These are phyloP conservation scores for Penicillium corylophilum DNA, from an alignment of 2,329 filamentous ascomycete species.

Conservation along the genomic window DNA sequence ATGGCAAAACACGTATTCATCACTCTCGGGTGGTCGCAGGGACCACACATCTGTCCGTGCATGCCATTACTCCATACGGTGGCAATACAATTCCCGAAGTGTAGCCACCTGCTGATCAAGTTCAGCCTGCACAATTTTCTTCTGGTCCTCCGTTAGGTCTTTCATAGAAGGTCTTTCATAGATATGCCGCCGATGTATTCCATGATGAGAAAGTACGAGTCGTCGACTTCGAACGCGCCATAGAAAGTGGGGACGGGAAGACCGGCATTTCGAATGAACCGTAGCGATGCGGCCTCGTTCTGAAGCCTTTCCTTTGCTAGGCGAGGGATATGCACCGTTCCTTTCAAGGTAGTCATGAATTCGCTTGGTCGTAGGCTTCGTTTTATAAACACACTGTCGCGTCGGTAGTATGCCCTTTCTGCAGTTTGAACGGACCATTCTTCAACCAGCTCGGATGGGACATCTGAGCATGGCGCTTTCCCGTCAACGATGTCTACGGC, in stretches of 20 bases:
- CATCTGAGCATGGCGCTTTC: neutral
- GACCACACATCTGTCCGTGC: conserved; percentile 1
- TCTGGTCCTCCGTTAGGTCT: conserved; percentile 5
- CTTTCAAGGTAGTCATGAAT: conserved; percentile 1
- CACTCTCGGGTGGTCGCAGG: neutral
- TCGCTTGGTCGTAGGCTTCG: conserved; percentile 9
- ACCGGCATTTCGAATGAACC: conserved; percentile 7
- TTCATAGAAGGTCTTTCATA: neutral
- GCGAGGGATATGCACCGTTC: conserved; percentile 3
- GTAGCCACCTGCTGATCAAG: conserved; percentile 6
- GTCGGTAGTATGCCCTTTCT: conserved; percentile 13
- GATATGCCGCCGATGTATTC: conserved; percentile 6
- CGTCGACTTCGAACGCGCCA: conserved; percentile 11
- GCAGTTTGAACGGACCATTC: neutral
- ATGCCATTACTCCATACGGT: conserved; percentile 8
- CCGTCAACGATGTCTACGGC: neutral
- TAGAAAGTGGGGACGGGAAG: conserved; percentile 14
- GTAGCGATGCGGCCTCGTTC: conserved; percentile 13
- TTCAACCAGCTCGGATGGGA: neutral
- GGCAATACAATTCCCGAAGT: conserved; percentile 13
- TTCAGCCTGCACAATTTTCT: conserved; percentile 8
- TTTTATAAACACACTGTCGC: conserved; percentile 9
- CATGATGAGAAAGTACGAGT: conserved; percentile 6
- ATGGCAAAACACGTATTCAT: conserved; percentile 16
- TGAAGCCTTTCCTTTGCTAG: conserved; percentile 15